These are phyloP conservation scores for Eucalyptus curtisii DNA, from an alignment of 345 rosid species.

Conservation along the genomic window DNA sequence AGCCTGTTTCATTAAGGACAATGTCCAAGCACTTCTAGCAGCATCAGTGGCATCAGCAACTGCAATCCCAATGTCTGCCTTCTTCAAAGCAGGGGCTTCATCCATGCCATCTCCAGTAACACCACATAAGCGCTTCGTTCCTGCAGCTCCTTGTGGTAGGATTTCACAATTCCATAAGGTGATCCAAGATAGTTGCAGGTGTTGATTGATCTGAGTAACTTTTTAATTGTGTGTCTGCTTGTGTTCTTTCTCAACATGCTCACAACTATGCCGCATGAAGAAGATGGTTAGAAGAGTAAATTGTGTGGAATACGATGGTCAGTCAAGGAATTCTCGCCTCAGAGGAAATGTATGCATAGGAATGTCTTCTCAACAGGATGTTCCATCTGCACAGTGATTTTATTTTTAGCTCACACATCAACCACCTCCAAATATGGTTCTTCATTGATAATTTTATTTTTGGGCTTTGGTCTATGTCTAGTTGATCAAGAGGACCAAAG, in stretches of 20 bases:
- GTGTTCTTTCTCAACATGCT: neutral
- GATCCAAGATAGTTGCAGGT: neutral
- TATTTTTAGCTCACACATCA: neutral
- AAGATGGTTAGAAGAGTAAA: too few relatives aligned
- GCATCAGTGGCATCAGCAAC: conserved; percentile 92
- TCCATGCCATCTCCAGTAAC: conserved; percentile 94
- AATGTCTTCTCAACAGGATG: neutral
- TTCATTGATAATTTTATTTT: too few relatives aligned
- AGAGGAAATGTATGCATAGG: neutral
- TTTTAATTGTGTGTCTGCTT: neutral
- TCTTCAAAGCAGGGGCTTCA: conserved; percentile 87
- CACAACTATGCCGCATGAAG: neutral
- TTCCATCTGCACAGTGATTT: neutral
- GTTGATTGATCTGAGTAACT: too few relatives aligned
- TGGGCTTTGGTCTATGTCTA: neutral
- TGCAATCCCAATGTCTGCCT: conserved; percentile 82
- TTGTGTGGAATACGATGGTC: neutral
- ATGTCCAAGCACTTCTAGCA: conserved; percentile 79
- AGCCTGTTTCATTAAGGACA: conserved; percentile 79
- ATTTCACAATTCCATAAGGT: conserved; percentile 23
- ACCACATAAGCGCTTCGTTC: conserved; percentile 79
- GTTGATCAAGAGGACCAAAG: neutral
- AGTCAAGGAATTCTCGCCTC: neutral
- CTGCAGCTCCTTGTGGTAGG: conserved; percentile 58
- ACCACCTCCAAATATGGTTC: neutral